Conservation (phyloP, 2,329 filamentous ascomycete species). For the Penicillium sclerotiorum region DNA sequence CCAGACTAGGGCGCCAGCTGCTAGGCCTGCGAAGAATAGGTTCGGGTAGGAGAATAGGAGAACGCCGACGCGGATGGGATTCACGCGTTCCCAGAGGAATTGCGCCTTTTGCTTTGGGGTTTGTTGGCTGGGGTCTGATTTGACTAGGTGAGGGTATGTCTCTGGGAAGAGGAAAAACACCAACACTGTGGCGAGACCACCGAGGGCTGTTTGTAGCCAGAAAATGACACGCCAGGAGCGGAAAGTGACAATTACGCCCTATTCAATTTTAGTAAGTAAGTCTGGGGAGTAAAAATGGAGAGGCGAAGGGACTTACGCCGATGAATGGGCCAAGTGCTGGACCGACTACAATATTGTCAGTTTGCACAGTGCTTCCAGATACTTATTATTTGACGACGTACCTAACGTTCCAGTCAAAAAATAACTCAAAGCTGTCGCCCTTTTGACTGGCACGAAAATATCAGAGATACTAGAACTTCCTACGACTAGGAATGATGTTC, state of each 20-base stretch:
- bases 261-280: conserved; percentile 51
- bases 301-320: conserved; percentile 28
- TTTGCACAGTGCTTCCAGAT: too few species aligned
- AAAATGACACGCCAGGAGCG: conserved; percentile 74
- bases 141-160: conserved; percentile 68
- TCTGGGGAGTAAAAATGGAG: neutral
- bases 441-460: conserved; percentile 66
- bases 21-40: conserved; percentile 63
- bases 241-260: conserved; percentile 77
- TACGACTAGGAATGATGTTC: conserved; percentile 72
- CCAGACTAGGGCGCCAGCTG: conserved; percentile 68
- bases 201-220: conserved; percentile 73
- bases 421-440: conserved; percentile 73
- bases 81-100: conserved; percentile 65
- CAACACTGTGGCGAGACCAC: conserved; percentile 60
- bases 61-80: conserved; percentile 64
- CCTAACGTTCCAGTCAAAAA: conserved; percentile 72
- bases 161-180: conserved; percentile 71
- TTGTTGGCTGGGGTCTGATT: conserved; percentile 63
- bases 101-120: conserved; percentile 52
- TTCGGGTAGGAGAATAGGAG: conserved; percentile 70
- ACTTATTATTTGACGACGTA: too few species aligned
- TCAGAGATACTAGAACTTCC: conserved; percentile 71
- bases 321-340: conserved; percentile 63
- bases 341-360: too few species aligned